Evolutionary conservation across 306 rosid genomes (phyloP), one percentile per base, ranked within the genome.

Genomic region (Cucurbita ficifolia): DNA sequence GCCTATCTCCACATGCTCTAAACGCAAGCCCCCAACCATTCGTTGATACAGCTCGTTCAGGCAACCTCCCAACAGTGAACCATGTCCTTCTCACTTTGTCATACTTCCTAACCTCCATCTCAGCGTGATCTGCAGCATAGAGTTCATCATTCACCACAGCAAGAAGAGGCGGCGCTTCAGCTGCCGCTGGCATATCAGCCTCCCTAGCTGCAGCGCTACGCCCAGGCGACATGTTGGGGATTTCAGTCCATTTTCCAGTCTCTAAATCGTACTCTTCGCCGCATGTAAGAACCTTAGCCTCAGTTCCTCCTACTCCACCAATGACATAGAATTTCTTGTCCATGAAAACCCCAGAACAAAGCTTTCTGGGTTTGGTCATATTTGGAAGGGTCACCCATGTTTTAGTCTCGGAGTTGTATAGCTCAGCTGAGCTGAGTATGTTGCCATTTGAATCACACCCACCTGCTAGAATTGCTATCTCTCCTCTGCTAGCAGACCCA

Each of bases 21-120:
- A 93, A 93, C 3, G 98, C 98, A 57, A 93, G 92, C 16, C 98
- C 98, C 98, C 98, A 93, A 42, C 98, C 98, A 63, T 93, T 91
- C 86, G 91, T 86, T 2, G 98, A 93, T 42, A 59, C 83, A 0
- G 84, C 93, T n/a, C 85, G 82, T 70, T 88, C 98, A 0, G 98
- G 98, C 79, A 93, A 80, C 59, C 96, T 81, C 73, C 98, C 98
- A 18, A 90, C 86, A 0, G 85, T 87, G 48, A 13, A 0, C 98
- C 98, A 93, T 63, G 10, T 8, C 62, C 62, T 87, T 38, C 72
- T 72, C 18, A 52, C 79, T 67, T 90, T 93, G 70, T 93, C 88
- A 29, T 87, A 93, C 60, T 86, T 93, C 73, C 86, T 86, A 53
- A 93, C 93, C 82, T 84, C 96, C 91, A 88, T 93, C 77, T 88